Percentiles rank a stretch among this genome's conserved stretches.
These are phyloP conservation scores for Senecio squalidus DNA, from an alignment of 140 eudicot genomes.

Conservation along the genomic window DNA sequence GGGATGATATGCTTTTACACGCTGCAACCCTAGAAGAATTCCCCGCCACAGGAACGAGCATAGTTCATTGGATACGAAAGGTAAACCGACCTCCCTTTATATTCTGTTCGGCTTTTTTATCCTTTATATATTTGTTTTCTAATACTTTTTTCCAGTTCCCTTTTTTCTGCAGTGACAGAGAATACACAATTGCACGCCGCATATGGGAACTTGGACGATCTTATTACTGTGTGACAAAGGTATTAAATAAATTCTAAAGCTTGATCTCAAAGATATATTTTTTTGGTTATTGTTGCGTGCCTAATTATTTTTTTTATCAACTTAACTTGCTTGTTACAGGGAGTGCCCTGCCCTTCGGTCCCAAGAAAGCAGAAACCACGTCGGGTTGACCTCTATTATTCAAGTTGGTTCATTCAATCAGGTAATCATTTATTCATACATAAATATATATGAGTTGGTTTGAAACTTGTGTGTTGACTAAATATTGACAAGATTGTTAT, in stretches of 20 bases:
- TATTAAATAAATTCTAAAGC: constrained; percentile 1
- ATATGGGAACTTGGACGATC: constrained; percentile 76
- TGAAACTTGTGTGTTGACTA: neutral
- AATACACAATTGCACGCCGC: constrained; percentile 65
- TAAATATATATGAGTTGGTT: neutral
- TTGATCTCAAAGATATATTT: neutral
- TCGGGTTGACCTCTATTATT: constrained; percentile 65
- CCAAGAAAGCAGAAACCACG: constrained; percentile 62
- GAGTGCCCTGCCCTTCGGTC: constrained; percentile 49
- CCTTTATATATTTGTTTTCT: neutral
- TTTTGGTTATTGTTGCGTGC: neutral
- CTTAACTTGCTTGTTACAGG: constrained; percentile 27
- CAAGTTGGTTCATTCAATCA: constrained; percentile 68
- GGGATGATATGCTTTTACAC: constrained; percentile 74
- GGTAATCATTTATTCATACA: constrained; percentile 24
- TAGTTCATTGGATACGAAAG: constrained; percentile 80
- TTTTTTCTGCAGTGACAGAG: constrained; percentile 86
- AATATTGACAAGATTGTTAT: too few relatives aligned
- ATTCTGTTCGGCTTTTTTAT: neutral
- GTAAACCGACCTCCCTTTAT: constrained; percentile 15
- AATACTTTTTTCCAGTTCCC: constrained; percentile 46
- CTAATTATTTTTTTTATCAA: neutral
- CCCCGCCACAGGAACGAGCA: constrained; percentile 57
- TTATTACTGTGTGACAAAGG: constrained; percentile 80
- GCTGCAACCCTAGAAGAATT: constrained; percentile 55